Evolutionary conservation across 495 filamentous ascomycete species (phyloP).

Genomic region (Sordaria brevicollis): DNA sequence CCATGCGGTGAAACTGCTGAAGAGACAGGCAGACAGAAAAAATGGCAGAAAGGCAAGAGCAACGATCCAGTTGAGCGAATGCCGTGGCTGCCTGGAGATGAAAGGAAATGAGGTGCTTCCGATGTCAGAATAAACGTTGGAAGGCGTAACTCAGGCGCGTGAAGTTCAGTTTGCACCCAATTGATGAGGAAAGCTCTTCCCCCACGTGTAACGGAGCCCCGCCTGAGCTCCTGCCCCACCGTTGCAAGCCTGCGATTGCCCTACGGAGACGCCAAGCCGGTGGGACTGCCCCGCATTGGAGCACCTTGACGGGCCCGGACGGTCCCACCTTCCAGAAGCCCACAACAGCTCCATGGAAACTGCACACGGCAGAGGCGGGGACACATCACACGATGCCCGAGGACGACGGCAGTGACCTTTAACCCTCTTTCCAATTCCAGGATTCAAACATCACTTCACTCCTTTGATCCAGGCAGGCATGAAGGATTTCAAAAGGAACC

Average conservation of each 20-base stretch:
- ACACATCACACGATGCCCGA: not conserved
- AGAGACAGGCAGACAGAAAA: not conserved
- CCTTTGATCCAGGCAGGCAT: too few species aligned
- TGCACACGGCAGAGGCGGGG: not conserved
- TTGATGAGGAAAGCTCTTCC: not conserved
- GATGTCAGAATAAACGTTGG: not conserved
- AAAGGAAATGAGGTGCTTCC: not conserved
- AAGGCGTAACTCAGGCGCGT: not conserved
- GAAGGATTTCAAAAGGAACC: too few species aligned
- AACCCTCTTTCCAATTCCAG: not conserved
- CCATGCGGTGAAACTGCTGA: not conserved
- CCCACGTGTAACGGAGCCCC: not conserved
- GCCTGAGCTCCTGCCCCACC: not conserved
- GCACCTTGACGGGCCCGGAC: not conserved
- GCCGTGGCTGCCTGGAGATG: not conserved
- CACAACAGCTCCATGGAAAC: not conserved
- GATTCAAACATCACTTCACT: not conserved
- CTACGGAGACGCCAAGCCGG: not conserved
- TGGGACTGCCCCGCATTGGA: not conserved
- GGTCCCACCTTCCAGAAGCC: not conserved
- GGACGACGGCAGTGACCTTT: not conserved
- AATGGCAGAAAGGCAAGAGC: not conserved
- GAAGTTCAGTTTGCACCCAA: not conserved
- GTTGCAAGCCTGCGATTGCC: not conserved
- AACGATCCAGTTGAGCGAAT: not conserved